A percentile compares a stretch with the other conserved stretches of the same genome.
Conservation (phyloP, 1,139 yeast species). For the Taphrina wiesneri region DNA sequence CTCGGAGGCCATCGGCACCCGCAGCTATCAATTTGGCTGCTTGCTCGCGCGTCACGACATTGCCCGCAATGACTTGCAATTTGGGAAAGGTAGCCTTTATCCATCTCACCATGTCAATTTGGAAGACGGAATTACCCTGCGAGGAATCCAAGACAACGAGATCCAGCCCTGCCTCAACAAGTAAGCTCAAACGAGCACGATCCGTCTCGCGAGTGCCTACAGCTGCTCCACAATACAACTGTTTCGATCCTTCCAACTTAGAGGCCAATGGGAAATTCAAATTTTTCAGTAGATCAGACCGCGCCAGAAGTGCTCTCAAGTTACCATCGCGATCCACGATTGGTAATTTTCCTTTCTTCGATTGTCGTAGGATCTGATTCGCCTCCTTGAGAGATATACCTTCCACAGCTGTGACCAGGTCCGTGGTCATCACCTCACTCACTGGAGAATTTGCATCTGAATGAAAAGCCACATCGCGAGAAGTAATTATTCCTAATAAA, state of each 20-base stretch:
- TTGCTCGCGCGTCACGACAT: conserved; percentile 98
- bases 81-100: conserved; percentile 77
- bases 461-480: conserved; percentile 95
- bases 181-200: conserved; percentile 74
- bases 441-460: conserved; percentile 67
- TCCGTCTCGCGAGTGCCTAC: conserved; percentile 92
- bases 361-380: conserved; percentile 81
- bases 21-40: conserved; percentile 93
- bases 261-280: conserved; percentile 92
- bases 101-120: conserved; percentile 89
- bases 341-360: conserved; percentile 97
- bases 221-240: conserved; percentile 97
- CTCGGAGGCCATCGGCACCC: conserved; percentile 97
- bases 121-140: conserved; percentile 96
- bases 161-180: conserved; percentile 96
- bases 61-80: conserved; percentile 92
- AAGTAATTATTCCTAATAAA: conserved; percentile 89
- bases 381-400: conserved; percentile 81
- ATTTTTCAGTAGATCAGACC: conserved; percentile 96
- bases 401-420: conserved; percentile 76
- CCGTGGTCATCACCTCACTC: conserved; percentile 84
- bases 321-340: conserved; percentile 76
- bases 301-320: conserved; percentile 82
- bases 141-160: conserved; percentile 95
- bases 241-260: conserved; percentile 88